Conservation (phyloP, 2,329 filamentous ascomycete genomes). For the Didymella pomorum region DNA sequence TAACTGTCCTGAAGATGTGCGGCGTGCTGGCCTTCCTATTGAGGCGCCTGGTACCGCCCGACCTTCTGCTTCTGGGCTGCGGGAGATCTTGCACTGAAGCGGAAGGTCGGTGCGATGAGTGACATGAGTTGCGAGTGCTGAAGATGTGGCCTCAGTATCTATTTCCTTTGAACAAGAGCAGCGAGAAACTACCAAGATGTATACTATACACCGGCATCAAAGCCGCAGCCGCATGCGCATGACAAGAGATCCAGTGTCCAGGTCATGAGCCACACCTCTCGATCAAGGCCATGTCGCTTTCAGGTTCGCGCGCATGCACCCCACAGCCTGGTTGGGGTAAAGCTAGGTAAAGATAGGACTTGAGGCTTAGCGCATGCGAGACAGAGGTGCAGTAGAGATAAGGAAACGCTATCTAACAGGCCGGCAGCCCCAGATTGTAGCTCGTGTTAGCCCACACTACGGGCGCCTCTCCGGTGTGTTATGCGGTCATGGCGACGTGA, state of each 20-base stretch:
- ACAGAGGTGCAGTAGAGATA: conserved; percentile 34
- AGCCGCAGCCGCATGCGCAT: conserved; percentile 11
- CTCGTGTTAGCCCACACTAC: conserved; percentile 8
- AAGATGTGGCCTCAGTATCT: not conserved
- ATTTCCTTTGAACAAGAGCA: not conserved
- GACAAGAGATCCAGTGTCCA: conserved; percentile 4
- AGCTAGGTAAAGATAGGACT: conserved; percentile 1
- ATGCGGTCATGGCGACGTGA: conserved; percentile 19
- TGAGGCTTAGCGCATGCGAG: conserved; percentile 15
- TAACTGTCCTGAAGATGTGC: conserved; percentile 6
- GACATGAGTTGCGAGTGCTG: not conserved
- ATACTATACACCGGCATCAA: not conserved
- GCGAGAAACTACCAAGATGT: not conserved
- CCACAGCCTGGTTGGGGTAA: conserved; percentile 26
- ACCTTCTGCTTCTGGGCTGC: conserved; percentile 22
- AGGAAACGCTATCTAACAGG: conserved; percentile 39
- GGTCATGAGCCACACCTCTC: conserved; percentile 13
- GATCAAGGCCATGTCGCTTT: not conserved
- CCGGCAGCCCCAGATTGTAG: conserved; percentile 6
- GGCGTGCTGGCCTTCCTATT: conserved; percentile 18
- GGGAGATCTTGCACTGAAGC: conserved; percentile 17
- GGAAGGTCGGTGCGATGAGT: conserved; percentile 15
- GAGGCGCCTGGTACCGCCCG: conserved; percentile 15
- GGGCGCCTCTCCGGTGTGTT: conserved; percentile 14
- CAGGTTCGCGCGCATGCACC: conserved; percentile 26